These are phyloP conservation scores for Sporothrix pseudoabietina DNA, from an alignment of 2,329 filamentous ascomycete species.

Conservation along the genomic window DNA sequence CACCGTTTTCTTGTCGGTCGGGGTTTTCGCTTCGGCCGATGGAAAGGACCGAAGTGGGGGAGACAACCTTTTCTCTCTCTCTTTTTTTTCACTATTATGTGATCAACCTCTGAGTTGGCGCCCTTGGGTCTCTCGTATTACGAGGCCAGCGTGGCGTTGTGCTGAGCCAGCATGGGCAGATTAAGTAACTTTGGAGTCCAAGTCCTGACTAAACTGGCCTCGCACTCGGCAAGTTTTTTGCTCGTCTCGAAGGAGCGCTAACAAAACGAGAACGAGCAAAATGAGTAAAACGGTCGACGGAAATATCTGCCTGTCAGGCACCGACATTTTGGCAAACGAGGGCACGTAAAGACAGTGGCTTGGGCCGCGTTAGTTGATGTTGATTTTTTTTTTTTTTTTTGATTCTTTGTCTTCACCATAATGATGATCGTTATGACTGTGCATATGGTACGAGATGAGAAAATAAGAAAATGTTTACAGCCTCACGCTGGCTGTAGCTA, in stretches of 20 bases:
- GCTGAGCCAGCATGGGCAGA: not conserved
- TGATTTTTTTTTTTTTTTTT: not conserved
- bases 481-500: not conserved
- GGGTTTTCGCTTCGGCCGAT: conserved; percentile 22
- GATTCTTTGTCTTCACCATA: not conserved
- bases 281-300: not conserved
- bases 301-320: conserved; percentile 10
- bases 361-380: not conserved
- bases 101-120: conserved; percentile 1
- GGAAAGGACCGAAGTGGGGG: not conserved
- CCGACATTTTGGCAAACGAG: not conserved
- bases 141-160: conserved; percentile 2
- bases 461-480: not conserved
- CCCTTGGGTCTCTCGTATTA: conserved; percentile 5
- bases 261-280: conserved; percentile 6
- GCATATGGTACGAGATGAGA: not conserved
- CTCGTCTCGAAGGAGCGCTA: not conserved
- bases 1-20: conserved; percentile 11
- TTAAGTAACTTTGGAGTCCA: conserved; percentile 6
- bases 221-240: conserved; percentile 19
- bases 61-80: not conserved
- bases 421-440: not conserved
- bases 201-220: not conserved
- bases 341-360: conserved; percentile 11
- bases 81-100: conserved; percentile 13